phyloP scores from a whole-genome alignment of 2,329 filamentous ascomycete genomes.

The Fusarium cicatricum region DNA sequence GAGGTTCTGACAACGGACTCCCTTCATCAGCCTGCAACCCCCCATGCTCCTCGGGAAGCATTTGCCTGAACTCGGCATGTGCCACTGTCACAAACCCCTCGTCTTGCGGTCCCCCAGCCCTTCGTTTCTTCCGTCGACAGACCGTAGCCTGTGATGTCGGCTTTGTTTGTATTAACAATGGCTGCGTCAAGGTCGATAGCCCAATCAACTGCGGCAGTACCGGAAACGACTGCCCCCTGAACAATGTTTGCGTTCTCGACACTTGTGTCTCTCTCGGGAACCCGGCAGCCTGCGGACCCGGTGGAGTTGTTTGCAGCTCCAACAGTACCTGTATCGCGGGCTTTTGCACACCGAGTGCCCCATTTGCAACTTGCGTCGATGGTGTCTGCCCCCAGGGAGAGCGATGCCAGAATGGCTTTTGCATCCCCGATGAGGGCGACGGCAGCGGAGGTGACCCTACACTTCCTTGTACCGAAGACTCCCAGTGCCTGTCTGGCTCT shows the following conservation, averaged over 20 bases:
- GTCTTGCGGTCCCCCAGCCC: constrained; percentile 4
- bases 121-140: constrained; percentile 15
- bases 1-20: background rate
- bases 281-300: constrained; percentile 7
- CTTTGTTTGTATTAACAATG: constrained; percentile 18
- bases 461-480: background rate
- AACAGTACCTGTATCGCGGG: constrained; percentile 27
- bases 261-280: constrained; percentile 21
- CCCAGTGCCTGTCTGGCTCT: background rate
- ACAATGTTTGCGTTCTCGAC: constrained; percentile 22
- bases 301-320: background rate
- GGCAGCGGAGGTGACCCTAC: background rate
- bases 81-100: constrained; percentile 7
- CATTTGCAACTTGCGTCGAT: constrained; percentile 2
- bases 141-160: constrained; percentile 6
- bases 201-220: constrained; percentile 10
- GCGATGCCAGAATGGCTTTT: constrained; percentile 19
- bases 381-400: constrained; percentile 11
- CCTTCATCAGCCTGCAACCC: constrained; percentile 3
- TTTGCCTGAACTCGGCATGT: constrained; percentile 20
- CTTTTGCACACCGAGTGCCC: constrained; percentile 12
- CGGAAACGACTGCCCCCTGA: constrained; percentile 14
- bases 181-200: constrained; percentile 6
- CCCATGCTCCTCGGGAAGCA: background rate
- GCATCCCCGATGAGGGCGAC: background rate